Conservation (phyloP, 306 rosid species). For the Prunus mira region DNA sequence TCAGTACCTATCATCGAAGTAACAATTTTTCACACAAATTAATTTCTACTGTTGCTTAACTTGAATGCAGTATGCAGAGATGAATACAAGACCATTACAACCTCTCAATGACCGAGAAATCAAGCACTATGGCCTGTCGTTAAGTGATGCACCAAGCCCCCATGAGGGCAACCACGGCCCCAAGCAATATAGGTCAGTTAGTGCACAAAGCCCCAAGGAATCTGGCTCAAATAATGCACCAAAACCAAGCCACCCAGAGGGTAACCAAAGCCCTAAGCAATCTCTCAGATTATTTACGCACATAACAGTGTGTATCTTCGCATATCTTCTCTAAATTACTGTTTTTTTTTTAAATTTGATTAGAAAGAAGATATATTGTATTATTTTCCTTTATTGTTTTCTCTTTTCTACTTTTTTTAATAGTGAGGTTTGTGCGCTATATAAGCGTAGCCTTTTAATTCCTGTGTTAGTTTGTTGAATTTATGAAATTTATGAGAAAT, state of each 20-base stretch:
- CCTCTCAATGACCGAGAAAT: conserved; percentile 23
- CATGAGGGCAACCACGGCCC: background rate
- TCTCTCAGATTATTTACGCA: background rate
- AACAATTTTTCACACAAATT: background rate
- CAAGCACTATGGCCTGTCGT: background rate
- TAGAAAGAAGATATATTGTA: no score
- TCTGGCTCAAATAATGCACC: no score
- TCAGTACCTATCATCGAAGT: background rate
- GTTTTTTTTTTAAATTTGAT: no score
- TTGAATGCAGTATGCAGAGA: conserved; percentile 29
- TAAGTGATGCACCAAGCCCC: background rate
- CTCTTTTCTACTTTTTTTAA: background rate
- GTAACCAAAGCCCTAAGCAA: background rate
- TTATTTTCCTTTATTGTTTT: background rate
- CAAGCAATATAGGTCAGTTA: background rate
- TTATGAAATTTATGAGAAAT: background rate
- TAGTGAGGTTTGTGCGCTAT: no score
- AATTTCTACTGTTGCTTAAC: background rate
- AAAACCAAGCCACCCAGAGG: background rate
- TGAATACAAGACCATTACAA: conserved; percentile 41
- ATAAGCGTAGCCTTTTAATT: background rate
- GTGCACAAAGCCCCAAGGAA: no score
- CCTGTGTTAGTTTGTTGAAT: background rate
- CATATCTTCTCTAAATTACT: background rate
- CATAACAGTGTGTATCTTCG: background rate